Evolutionary conservation across 768 basidiomycete species (phyloP).

Genomic region (Trametes coccinea): DNA sequence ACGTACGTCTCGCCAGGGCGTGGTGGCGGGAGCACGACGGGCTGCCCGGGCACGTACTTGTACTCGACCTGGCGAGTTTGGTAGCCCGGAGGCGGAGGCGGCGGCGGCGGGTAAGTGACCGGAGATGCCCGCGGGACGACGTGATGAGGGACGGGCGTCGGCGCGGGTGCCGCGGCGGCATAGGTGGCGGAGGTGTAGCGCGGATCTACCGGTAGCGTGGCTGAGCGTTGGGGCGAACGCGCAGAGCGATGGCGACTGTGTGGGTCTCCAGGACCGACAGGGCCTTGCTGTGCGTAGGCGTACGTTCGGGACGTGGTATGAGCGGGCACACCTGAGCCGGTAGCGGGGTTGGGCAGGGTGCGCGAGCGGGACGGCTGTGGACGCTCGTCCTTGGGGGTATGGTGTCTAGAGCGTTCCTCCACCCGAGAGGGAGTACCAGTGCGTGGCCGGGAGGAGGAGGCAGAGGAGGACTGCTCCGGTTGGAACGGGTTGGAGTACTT

Average conservation of each 20-base stretch:
- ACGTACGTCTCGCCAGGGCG: conserved; percentile 29
- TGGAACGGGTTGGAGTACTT: conserved; percentile 28
- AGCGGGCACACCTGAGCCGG: not conserved
- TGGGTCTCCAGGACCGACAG: not conserved
- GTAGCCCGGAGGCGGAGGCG: conserved; percentile 12
- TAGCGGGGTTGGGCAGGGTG: conserved; percentile 11
- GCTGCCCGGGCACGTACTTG: conserved; percentile 10
- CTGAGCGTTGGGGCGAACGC: conserved; percentile 13
- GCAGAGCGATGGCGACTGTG: conserved; percentile 13
- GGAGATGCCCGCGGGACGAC: conserved; percentile 13
- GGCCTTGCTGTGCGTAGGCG: conserved; percentile 11
- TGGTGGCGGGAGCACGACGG: conserved; percentile 28
- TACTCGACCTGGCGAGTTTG: conserved; percentile 16
- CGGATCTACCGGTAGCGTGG: conserved; percentile 8
- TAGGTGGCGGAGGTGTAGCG: conserved; percentile 14
- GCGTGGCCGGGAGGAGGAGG: conserved; percentile 16
- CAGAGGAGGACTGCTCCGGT: conserved; percentile 13
- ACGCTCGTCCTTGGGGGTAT: conserved; percentile 2
- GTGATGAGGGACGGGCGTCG: conserved; percentile 1
- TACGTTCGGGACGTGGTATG: conserved; percentile 9
- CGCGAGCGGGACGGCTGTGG: conserved; percentile 21
- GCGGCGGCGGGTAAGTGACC: conserved; percentile 8
- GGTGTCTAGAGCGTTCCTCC: conserved; percentile 4
- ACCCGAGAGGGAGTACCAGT: conserved; percentile 15
- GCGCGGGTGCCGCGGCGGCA: conserved; percentile 7